Evolutionary conservation across 2,329 filamentous ascomycete species (phyloP), one percentile per base, ranked within the genome.

Genomic region (Alternaria viburni): DNA sequence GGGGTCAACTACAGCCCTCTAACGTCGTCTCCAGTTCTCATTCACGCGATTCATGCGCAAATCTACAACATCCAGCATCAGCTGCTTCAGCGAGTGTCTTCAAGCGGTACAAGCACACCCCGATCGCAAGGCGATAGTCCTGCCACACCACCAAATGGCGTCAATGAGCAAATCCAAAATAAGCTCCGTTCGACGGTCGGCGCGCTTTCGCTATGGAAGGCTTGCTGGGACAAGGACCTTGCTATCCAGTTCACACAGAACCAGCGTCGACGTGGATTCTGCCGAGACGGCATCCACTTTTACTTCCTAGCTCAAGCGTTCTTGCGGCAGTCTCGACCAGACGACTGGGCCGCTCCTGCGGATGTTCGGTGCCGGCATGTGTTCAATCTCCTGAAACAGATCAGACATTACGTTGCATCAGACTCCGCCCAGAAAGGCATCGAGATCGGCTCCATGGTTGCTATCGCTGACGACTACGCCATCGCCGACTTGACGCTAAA

Each of bases 181-280:
- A 84, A 84, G 36, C 81, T 83, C 66, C 81, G 82, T 63, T 78
- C 80, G 6, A 81, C 83, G 19, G 82, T 80, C 54, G 79, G 78
- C 50, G 89, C 89, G 15, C 82, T 93, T 44, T 87, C 90, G 66
- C 90, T 91, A 71, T 93, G 91, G 86, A 93, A 93, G 79, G 83
- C 82, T 17, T 86, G 85, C 64, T 93, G 91, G 90, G 90, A 93
- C 74, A 80, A 83, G 61, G 91, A 93, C 70, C 89, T 91, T 82
- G 83, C 85, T 12, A 81, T 86, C 41, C 90, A 93, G 73, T 93
- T 92, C 65, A 87, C 89, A 7, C 86, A 82, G 6, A 82, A 82
- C n/a, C 86, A 86, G 54, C 83, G 85, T 51, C 87, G 90, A 15
- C 86, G 89, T 67, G 90, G 91, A 0, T 92, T 92, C 77, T 92